A percentile compares a stretch with the other conserved stretches of the same genome.
These are phyloP conservation scores for Diplotaxis tenuifolia DNA, from an alignment of 345 rosid genomes.

Conservation along the genomic window DNA sequence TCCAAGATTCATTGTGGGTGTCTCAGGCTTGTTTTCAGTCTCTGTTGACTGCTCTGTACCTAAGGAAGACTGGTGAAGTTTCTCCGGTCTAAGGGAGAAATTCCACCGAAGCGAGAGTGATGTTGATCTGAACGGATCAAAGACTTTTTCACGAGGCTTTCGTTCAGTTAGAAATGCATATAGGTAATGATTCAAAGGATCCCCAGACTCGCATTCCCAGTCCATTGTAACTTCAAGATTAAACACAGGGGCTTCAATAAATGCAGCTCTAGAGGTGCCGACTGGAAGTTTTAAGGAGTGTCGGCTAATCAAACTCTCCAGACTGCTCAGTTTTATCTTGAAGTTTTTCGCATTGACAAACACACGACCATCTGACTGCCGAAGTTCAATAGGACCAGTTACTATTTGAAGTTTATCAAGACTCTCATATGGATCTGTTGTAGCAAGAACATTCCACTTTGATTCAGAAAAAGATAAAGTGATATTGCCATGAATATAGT, in stretches of 20 bases:
- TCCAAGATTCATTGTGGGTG: conserved; percentile 74
- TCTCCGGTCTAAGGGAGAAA: conserved; percentile 75
- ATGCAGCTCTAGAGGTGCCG: conserved; percentile 50
- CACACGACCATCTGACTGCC: conserved; percentile 91
- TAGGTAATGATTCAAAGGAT: conserved; percentile 86
- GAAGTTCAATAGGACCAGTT: conserved; percentile 72
- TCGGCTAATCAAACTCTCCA: conserved; percentile 72
- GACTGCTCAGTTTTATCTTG: conserved; percentile 77
- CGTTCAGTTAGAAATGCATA: conserved; percentile 87
- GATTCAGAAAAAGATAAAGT: conserved; percentile 67
- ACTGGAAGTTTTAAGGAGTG: conserved; percentile 58
- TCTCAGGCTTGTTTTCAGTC: conserved; percentile 44
- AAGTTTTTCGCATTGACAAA: conserved; percentile 73
- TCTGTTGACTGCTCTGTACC: conserved; percentile 36
- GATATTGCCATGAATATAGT: conserved; percentile 84
- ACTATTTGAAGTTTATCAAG: conserved; percentile 78
- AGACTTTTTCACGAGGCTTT: conserved; percentile 70
- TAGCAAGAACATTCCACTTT: conserved; percentile 74
- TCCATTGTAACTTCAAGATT: conserved; percentile 84
- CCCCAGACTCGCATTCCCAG: conserved; percentile 91
- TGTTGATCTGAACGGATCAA: conserved; percentile 96
- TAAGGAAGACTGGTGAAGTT: conserved; percentile 43
- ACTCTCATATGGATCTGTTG: conserved; percentile 94
- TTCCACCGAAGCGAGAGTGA: conserved; percentile 87
- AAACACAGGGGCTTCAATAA: conserved; percentile 74